A percentile compares a stretch with the other conserved stretches of the same genome.
These are phyloP conservation scores for Hypoxylon crocopeplum DNA, from an alignment of 495 filamentous ascomycete genomes.

Conservation along the genomic window DNA sequence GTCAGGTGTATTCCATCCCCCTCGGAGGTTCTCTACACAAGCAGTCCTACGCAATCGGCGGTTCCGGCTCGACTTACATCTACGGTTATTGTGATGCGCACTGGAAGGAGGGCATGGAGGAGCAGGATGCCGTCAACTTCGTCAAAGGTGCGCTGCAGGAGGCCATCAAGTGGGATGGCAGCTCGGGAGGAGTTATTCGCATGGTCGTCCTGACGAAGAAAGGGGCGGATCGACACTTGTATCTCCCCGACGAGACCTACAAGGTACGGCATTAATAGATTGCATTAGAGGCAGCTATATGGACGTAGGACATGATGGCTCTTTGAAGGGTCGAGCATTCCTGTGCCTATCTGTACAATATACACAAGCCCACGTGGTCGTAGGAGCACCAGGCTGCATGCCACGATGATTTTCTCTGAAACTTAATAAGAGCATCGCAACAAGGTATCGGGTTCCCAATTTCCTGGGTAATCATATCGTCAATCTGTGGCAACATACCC, in stretches of 20 bases:
- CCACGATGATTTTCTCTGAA: constrained; percentile 4
- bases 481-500: constrained; percentile 13
- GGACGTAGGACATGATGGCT: constrained; percentile 15
- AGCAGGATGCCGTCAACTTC: constrained; percentile 89
- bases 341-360: constrained; percentile 39
- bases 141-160: constrained; percentile 89
- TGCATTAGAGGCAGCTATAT: constrained; percentile 3
- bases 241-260: constrained; percentile 88
- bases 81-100: constrained; percentile 97
- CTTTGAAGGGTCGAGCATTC: constrained; percentile 25
- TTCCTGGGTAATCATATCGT: constrained; percentile 21
- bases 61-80: constrained; percentile 98
- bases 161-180: constrained; percentile 98
- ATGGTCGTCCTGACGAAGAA: constrained; percentile 91
- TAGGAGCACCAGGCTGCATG: neutral
- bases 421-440: constrained; percentile 28
- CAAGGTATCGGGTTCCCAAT: constrained; percentile 13
- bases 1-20: constrained; percentile 96
- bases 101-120: constrained; percentile 95
- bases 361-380: constrained; percentile 26
- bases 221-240: constrained; percentile 88
- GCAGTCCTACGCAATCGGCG: constrained; percentile 93
- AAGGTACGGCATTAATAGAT: constrained; percentile 53
- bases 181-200: constrained; percentile 96
- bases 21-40: constrained; percentile 97